phyloP scores from a whole-genome alignment of 2,329 filamentous ascomycete species.

The Cladosporium sp. region DNA sequence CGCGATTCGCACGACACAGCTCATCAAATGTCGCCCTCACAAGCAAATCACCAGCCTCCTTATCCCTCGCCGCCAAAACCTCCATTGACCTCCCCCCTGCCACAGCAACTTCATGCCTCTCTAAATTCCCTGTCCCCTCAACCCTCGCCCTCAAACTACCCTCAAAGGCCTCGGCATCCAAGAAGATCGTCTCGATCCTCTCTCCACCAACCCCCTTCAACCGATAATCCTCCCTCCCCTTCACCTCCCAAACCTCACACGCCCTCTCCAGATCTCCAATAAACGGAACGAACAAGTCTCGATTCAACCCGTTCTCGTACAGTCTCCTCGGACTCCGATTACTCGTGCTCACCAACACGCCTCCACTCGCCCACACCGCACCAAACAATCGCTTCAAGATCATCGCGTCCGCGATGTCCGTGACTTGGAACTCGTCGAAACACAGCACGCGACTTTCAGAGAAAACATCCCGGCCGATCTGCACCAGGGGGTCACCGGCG shows the following conservation, averaged over 20 bases:
- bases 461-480: constrained; percentile 89
- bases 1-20: constrained; percentile 63
- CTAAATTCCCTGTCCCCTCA: background rate
- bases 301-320: constrained; percentile 97
- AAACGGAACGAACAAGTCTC: constrained; percentile 61
- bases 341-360: constrained; percentile 94
- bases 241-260: constrained; percentile 80
- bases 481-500: constrained; percentile 85
- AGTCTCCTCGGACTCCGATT: constrained; percentile 93
- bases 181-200: constrained; percentile 30
- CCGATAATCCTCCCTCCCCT: constrained; percentile 67
- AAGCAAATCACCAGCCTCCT: background rate
- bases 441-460: constrained; percentile 82
- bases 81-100: background rate
- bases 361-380: constrained; percentile 91
- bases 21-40: constrained; percentile 58
- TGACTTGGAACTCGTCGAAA: constrained; percentile 99
- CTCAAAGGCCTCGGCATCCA: constrained; percentile 6
- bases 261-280: constrained; percentile 69
- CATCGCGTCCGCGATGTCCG: constrained; percentile 98
- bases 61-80: background rate
- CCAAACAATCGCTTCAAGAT: constrained; percentile 86
- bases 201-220: constrained; percentile 38
- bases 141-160: background rate
- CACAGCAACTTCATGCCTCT: background rate